Conservation (phyloP, 768 basidiomycete genomes). For the Cytidiella melzeri region DNA sequence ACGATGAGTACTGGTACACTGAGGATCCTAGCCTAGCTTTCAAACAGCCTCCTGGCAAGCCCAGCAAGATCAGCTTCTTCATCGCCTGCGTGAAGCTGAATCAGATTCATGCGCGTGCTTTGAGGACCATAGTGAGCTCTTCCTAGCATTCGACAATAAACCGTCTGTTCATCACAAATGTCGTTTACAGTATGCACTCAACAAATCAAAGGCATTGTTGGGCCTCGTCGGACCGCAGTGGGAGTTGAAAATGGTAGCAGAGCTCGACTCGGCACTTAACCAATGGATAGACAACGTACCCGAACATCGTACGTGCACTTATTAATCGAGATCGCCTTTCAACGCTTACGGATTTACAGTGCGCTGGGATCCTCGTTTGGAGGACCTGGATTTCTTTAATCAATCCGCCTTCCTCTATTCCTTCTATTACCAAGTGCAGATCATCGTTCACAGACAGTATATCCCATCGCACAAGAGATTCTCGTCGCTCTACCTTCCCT, state of each 20-base stretch:
- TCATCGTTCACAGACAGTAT: conserved; percentile 74
- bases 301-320: conserved; percentile 59
- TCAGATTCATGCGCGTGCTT: conserved; percentile 60
- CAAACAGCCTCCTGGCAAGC: conserved; percentile 56
- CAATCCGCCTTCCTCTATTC: conserved; percentile 35
- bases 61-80: conserved; percentile 55
- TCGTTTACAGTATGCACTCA: conserved; percentile 56
- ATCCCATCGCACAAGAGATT: conserved; percentile 59
- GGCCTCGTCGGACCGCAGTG: conserved; percentile 48
- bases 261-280: conserved; percentile 63
- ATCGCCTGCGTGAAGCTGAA: conserved; percentile 58
- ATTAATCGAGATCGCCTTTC: no score
- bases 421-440: conserved; percentile 45
- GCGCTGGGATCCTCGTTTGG: conserved; percentile 22
- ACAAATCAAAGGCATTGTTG: conserved; percentile 51
- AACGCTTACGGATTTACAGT: no score
- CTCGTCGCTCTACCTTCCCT: conserved; percentile 43
- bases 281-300: conserved; percentile 71
- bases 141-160: background rate
- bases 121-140: conserved; percentile 58
- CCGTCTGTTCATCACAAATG: background rate
- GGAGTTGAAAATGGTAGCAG: conserved; percentile 53
- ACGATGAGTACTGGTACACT: conserved; percentile 72
- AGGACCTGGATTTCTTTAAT: conserved; percentile 20
- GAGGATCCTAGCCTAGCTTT: conserved; percentile 51